These are phyloP conservation scores for Aspergillus transmontanensis DNA, from an alignment of 2,329 filamentous ascomycete genomes.

Conservation along the genomic window DNA sequence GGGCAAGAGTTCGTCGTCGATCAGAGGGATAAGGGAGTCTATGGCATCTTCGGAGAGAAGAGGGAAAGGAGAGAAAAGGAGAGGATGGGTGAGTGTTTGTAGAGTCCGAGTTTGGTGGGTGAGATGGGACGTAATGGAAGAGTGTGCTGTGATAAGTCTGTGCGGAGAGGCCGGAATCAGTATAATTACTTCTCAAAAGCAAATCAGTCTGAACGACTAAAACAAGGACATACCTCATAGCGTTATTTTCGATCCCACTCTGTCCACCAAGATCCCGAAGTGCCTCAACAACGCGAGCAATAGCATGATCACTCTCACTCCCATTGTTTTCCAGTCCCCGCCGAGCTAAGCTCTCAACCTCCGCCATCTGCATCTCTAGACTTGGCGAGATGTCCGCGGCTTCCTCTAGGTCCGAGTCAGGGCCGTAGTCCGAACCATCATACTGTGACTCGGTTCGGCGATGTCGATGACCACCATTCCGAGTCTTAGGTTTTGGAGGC, in stretches of 20 bases:
- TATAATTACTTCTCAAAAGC: background rate
- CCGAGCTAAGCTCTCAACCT: slow-evolving; percentile 57
- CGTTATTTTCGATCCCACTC: slow-evolving; percentile 58
- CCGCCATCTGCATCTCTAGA: slow-evolving; percentile 58
- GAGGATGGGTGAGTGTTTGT: slow-evolving; percentile 59
- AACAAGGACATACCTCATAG: slow-evolving; percentile 50
- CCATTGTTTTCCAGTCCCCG: slow-evolving; percentile 57
- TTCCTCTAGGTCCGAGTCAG: slow-evolving; percentile 58
- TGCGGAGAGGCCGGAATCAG: slow-evolving; percentile 8
- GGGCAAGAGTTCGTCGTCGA: slow-evolving; percentile 54
- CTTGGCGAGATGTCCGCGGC: slow-evolving; percentile 55
- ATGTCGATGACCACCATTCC: slow-evolving; percentile 36
- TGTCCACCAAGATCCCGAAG: slow-evolving; percentile 59
- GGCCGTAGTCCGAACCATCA: slow-evolving; percentile 61
- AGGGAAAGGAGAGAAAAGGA: slow-evolving; percentile 60
- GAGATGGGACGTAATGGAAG: slow-evolving; percentile 61
- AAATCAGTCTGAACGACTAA: background rate
- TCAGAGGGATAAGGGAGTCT: slow-evolving; percentile 59
- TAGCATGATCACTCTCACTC: slow-evolving; percentile 54
- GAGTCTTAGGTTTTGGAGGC: slow-evolving; percentile 42
- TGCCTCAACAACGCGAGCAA: slow-evolving; percentile 54
- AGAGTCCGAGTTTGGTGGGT: slow-evolving; percentile 63
- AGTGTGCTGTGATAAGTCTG: slow-evolving; percentile 61
- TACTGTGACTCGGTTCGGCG: slow-evolving; percentile 51
- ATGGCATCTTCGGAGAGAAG: slow-evolving; percentile 56